Percentiles rank a stretch among this genome's conserved stretches.
Evolutionary conservation across 176 grass and related monocot genomes (phyloP).

Genomic region (Melocanna baccifera): DNA sequence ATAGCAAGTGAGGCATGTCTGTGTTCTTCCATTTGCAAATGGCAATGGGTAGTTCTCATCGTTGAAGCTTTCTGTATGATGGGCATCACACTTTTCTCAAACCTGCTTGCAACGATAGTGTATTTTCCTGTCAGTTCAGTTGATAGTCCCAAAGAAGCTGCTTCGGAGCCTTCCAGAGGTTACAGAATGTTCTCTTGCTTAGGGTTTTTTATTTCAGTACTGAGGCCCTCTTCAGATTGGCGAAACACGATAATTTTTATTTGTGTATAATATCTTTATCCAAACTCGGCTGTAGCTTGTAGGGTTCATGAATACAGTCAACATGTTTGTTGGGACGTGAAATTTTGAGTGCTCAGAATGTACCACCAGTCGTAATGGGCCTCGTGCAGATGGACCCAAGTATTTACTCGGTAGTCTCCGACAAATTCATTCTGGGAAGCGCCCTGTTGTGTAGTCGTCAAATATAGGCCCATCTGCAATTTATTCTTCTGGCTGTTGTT

Average conservation of each 20-base stretch:
- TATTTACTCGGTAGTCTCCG: background rate
- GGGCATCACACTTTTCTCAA: background rate
- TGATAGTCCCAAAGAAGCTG: slow-evolving; percentile 13
- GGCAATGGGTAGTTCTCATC: background rate
- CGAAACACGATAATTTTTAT: slow-evolving; percentile 16
- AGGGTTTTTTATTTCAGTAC: slow-evolving; percentile 21
- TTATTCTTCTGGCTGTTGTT: background rate
- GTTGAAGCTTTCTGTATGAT: slow-evolving; percentile 14
- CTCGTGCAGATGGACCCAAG: background rate
- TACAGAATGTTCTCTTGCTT: slow-evolving; percentile 29
- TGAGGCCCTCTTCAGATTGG: slow-evolving; percentile 1
- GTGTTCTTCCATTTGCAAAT: background rate
- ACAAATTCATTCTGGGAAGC: background rate
- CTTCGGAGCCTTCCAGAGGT: slow-evolving; percentile 6
- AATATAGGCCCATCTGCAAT: background rate
- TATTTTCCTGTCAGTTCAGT: slow-evolving; percentile 23
- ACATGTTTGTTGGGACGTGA: slow-evolving; percentile 14
- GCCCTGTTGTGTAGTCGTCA: slow-evolving; percentile 12
- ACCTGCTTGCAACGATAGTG: background rate
- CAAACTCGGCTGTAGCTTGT: slow-evolving; percentile 34
- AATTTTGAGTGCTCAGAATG: slow-evolving; percentile 29
- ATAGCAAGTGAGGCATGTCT: slow-evolving; percentile 31
- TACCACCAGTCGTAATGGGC: slow-evolving; percentile 13
- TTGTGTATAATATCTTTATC: slow-evolving; percentile 42
- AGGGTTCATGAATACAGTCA: slow-evolving; percentile 40